These are phyloP conservation scores for Ganoderma boninense DNA, from an alignment of 1,284 basidiomycete genomes.

Conservation along the genomic window DNA sequence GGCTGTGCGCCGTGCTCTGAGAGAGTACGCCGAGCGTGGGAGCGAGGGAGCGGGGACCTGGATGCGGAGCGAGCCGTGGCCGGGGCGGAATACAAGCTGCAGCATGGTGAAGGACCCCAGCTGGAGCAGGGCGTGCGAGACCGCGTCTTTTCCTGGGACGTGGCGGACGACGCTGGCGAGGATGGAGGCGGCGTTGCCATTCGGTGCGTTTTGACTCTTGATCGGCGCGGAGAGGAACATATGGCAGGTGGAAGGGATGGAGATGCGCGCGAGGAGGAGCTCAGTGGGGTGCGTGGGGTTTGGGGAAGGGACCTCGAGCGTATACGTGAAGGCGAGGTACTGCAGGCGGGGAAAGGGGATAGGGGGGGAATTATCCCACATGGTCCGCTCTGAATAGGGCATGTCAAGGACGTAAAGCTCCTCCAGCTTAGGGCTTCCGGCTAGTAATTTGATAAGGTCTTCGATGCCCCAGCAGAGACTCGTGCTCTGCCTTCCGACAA, in stretches of 20 bases:
- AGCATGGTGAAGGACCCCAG: background rate
- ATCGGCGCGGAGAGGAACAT: background rate
- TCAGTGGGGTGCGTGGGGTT: background rate
- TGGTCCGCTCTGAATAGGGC: background rate
- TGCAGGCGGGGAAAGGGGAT: conserved; percentile 2
- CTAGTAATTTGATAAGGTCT: conserved; percentile 10
- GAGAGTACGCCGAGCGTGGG: background rate
- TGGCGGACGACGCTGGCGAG: background rate
- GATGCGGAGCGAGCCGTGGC: background rate
- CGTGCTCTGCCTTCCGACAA: background rate
- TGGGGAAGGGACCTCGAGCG: too few species aligned
- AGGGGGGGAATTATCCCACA: background rate
- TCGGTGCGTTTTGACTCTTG: too few species aligned
- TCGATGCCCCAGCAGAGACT: background rate
- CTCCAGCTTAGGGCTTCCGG: conserved; percentile 5
- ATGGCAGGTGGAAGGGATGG: conserved; percentile 7
- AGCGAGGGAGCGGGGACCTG: background rate
- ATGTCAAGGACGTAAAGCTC: conserved; percentile 5
- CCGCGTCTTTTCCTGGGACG: background rate
- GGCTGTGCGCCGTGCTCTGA: too few species aligned
- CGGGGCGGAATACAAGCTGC: background rate
- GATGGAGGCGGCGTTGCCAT: background rate
- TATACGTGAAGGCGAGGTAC: conserved; percentile 1
- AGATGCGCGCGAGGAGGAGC: conserved; percentile 1
- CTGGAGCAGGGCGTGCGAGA: background rate